Evolutionary conservation across 352 stramenopile species (phyloP).

Genomic region (Phytophthora megakarya): DNA sequence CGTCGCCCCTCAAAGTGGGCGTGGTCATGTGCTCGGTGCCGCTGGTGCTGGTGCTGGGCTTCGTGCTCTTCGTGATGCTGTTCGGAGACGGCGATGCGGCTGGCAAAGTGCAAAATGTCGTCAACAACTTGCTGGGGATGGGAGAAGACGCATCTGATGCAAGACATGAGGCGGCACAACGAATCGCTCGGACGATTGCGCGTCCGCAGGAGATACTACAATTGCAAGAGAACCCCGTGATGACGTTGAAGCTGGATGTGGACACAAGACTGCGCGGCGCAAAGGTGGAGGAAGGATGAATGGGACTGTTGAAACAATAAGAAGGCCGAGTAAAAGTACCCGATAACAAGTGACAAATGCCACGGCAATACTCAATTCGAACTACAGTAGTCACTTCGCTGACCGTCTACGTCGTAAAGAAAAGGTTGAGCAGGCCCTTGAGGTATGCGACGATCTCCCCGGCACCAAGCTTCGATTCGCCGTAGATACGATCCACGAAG

Average conservation of each 20-base stretch:
- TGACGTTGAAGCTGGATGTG: constrained; percentile 25
- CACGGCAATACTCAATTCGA: constrained; percentile 23
- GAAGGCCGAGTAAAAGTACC: constrained; percentile 28
- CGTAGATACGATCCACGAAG: constrained; percentile 99
- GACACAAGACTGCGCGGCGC: constrained; percentile 26
- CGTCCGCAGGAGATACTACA: constrained; percentile 9
- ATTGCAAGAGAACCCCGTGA: constrained; percentile 25
- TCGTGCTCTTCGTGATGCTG: constrained; percentile 60
- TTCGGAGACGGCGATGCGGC: constrained; percentile 37
- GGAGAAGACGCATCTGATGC: constrained; percentile 4
- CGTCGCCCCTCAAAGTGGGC: constrained; percentile 56
- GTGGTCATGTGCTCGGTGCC: constrained; percentile 78
- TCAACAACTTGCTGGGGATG: constrained; percentile 31
- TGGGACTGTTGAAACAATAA: constrained; percentile 28
- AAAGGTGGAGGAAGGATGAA: constrained; percentile 24
- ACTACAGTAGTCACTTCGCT: constrained; percentile 21
- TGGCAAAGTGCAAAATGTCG: constrained; percentile 12
- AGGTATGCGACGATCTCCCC: constrained; percentile 98
- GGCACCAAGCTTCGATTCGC: constrained; percentile 97
- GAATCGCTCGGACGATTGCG: constrained; percentile 24
- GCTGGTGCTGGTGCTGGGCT: constrained; percentile 59
- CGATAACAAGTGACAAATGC: constrained; percentile 34
- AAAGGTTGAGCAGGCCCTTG: constrained; percentile 95
- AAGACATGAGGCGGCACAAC: constrained; percentile 17
- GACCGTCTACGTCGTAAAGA: constrained; percentile 91